Evolutionary conservation across 257 asterid species (phyloP), one percentile per base, ranked within the genome.

Genomic region (Capsicum pubescens): DNA sequence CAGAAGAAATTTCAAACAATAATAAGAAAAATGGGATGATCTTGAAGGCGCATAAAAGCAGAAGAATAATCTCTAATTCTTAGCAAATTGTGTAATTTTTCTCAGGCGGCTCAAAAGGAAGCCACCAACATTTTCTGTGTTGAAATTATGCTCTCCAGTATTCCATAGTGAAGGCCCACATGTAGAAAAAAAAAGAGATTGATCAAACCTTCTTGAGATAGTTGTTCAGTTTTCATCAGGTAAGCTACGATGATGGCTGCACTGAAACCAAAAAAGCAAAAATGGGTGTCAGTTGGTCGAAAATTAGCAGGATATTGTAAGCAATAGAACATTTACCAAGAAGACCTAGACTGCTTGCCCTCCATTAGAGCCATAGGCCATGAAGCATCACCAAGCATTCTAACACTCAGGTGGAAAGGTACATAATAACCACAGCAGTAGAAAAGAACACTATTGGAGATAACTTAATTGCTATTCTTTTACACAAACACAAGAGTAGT

Each of bases 151-250:
- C 46, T 76, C 63, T 76, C 63, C 85, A 64, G 63, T 78, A 64
- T 26, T 83, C 64, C 81, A 86, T 74, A 68, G 74, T 64, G 21
- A 79, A 79, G 82, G 80, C 67, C 80, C 79, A 85, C 76, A 84
- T 70, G 50, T 82, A 26, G 82, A 85, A 87, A 82, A 86, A 48
- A 13, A 84, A 67, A 35, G 61, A 81, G 85, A 70, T 56, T 85
- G 83, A 85, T 77, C 87, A 42, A 44, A 97, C 99, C 99, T 90
- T 93, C 98, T 86, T 78, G 91, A 17, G 98, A 90, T 89, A 97
- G 92, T 74, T 88, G 94, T 88, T 93, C 99, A 87, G 95, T 90
- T 90, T 90, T 94, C 99, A 96, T 96, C 97, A 96, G 90, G 93
- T 95, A 93, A 67, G 99, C 98, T 60, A 93, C 86, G 87, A 93